Base-by-base conservation (phyloP, 2,329 filamentous ascomycete species). In the Aspergillus piperis region DNA sequence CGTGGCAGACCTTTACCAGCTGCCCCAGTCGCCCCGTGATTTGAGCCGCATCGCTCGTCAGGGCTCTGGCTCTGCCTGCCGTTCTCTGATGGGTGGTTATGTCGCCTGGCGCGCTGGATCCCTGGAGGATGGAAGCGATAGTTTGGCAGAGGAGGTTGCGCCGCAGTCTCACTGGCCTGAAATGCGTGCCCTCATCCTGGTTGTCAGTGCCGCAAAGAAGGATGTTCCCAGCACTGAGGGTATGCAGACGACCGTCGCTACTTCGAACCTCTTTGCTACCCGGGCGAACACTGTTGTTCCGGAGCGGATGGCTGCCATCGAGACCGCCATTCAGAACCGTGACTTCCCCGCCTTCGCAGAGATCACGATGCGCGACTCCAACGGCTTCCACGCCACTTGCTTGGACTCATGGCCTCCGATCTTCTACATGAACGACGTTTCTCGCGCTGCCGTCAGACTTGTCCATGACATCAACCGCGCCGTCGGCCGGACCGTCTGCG, bases 381-480 rank as follows among this genome's bases (percentile, higher is more conserved):
- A 99, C 81, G 91, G 88, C 61, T 99, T 99, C 87, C 95, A 99
- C 77, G 91, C 95, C 39, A 92, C 89, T 59, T 98, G 95, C 76
- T 82, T 96, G 69, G 95, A 99, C 75, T 98, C 95, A 1, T 92
- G 92, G 79, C 95, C 96, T 48, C 95, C 96, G 17, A 99, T 99
- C 74, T 97, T 96, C 79, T 99, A 99, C 83, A 88, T 99, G 84
- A 99, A 97, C 79, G 95, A 99, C 74, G 88, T 94, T 15, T 94
- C 90, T 19, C 84, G 90, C 39, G 92, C 94, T 1, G 92, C 94
- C 5, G 91, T 99, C 62, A 85, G 91, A 55, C 88, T 92, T 15
- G 93, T 97, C 30, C 92, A 99, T 80, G 85, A 88, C 68, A 91
- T 98, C 80, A 99, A 99, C 73, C 83, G 83, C 57, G 84, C 84